Evolutionary conservation across 805 yeast species (phyloP), one percentile per base, ranked within the genome.

Genomic region (Kockiozyma suomiensis): DNA sequence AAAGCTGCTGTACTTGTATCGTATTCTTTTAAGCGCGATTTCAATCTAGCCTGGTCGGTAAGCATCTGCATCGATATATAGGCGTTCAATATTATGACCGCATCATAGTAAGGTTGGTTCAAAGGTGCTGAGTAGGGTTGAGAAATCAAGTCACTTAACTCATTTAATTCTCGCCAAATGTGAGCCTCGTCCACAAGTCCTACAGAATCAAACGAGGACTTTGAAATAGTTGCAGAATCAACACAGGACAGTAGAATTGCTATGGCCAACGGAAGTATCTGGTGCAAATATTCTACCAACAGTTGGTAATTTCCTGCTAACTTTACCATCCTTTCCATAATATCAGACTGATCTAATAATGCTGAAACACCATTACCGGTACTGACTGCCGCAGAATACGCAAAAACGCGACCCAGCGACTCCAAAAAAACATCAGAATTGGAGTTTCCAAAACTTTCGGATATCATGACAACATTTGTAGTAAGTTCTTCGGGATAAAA

Each of bases 101-200:
- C 45, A n/a, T 28, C 26, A 43, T 26, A 47, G 42, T 26, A 47
- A 21, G 58, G 58, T 26, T 54, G 58, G 32, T 54, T 54, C 13
- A 49, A n/a, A 2, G 43, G 32, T 15, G 32, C 2, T n/a, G 15
- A 25, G 7, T 28, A 21, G 7, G 38, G 17, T n/a, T n/a, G n/a
- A 15, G 32, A 28, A 21, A 23, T 6, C 30, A 6, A 28, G 1
- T 7, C 6, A 8, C 21, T 43, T 6, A 19, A 52, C 15, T 49
- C 33, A 47, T 48, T 41, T 26, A 58, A 25, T 25, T 35, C 37
- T 25, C 4, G 17, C 62, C 62, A 58, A 5, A 8, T 17, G n/a
- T 17, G 21, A 13, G 51, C 43, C 3, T 37, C 48, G 23, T 33
- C 30, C 32, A 41, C 19, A 2, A 58, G 21, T 38, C 50, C 51